Evolutionary conservation across 129 eudicot species (phyloP).

Genomic region (Artemisia tridentata): DNA sequence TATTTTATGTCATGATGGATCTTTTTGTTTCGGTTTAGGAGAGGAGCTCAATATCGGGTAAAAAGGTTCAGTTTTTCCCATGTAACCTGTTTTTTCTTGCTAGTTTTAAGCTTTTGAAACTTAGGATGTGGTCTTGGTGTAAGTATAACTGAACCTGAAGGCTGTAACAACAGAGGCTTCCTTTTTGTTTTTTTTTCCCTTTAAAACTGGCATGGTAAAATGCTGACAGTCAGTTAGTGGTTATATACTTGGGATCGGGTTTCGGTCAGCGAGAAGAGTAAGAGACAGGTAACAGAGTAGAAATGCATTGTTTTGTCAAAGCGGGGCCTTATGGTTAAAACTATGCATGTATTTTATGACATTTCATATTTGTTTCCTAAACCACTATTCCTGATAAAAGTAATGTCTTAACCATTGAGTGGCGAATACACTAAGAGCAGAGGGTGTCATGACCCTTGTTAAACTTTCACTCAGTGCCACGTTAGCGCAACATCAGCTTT

Average conservation of each 20-base stretch:
- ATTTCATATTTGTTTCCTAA: background rate
- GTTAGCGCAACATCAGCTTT: no score
- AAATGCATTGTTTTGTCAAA: slow-evolving; percentile 17
- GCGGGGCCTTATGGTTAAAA: background rate
- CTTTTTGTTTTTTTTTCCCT: background rate
- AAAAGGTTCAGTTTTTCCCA: slow-evolving; percentile 13
- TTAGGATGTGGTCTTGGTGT: slow-evolving; percentile 33
- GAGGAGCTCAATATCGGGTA: slow-evolving; percentile 17
- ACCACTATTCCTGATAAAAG: background rate
- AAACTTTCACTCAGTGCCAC: no score
- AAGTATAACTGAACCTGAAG: slow-evolving; percentile 26
- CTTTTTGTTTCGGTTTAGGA: slow-evolving; percentile 22
- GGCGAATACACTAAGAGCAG: no score
- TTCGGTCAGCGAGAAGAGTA: slow-evolving; percentile 11
- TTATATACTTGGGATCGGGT: slow-evolving; percentile 8
- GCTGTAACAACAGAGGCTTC: slow-evolving; percentile 22
- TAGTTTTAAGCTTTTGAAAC: slow-evolving; percentile 19
- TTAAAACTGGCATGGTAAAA: slow-evolving; percentile 22
- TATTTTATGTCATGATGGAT: slow-evolving; percentile 31
- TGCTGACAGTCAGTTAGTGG: slow-evolving; percentile 24
- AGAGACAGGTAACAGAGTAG: slow-evolving; percentile 27
- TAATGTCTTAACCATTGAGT: no score
- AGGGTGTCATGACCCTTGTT: no score
- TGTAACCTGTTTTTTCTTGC: slow-evolving; percentile 21
- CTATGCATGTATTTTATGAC: slow-evolving; percentile 18